Evolutionary conservation across 2,329 filamentous ascomycete species (phyloP).

Genomic region (Aspergillus proliferans): DNA sequence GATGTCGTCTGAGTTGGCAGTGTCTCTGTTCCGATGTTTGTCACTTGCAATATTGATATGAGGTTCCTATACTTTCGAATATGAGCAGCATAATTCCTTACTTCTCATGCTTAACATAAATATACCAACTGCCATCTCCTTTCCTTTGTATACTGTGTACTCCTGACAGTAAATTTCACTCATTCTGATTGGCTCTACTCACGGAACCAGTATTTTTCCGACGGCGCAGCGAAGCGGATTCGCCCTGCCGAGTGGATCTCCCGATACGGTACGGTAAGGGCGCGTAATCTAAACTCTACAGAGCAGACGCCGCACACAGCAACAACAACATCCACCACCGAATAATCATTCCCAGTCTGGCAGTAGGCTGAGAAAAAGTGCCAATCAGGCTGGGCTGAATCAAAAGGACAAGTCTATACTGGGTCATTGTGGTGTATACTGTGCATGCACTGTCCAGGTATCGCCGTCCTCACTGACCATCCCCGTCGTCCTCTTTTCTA

Average conservation of each 20-base stretch:
- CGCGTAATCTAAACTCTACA: constrained; percentile 1
- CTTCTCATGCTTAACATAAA: no score
- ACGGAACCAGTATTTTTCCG: constrained; percentile 12
- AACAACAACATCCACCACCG: not conserved
- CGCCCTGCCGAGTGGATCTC: not conserved
- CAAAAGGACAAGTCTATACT: no score
- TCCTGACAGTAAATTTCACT: not conserved
- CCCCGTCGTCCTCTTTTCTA: constrained; percentile 15
- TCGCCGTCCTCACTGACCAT: constrained; percentile 15
- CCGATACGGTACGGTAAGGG: not conserved
- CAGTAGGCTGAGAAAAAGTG: not conserved
- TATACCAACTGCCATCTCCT: not conserved
- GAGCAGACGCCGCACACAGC: not conserved
- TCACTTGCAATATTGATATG: no score
- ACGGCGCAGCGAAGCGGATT: constrained; percentile 3
- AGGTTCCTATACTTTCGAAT: no score
- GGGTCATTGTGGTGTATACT: no score
- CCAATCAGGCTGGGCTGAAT: no score
- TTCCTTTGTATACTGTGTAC: no score
- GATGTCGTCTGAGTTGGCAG: not conserved
- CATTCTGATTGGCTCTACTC: constrained; percentile 6
- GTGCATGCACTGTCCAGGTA: no score
- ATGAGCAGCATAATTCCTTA: no score
- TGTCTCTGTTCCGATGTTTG: not conserved
- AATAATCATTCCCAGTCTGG: not conserved